Base-by-base conservation (phyloP, 83 land plant species). In the Diphasiastrum complanatum region DNA sequence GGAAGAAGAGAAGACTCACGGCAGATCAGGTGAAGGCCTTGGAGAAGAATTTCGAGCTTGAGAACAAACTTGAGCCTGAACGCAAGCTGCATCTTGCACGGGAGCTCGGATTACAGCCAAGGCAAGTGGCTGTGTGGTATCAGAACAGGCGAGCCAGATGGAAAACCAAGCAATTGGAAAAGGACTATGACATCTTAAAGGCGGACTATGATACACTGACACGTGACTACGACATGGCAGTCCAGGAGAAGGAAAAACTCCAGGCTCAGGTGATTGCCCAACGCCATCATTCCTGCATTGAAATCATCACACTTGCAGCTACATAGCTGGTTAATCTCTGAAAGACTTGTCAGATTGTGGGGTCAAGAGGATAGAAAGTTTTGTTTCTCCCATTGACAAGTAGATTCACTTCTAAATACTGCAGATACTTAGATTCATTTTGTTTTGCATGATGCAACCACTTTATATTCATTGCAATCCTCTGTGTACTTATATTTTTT, bases 71-170 rank as follows among this genome's bases (percentile, higher is more conserved):
- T 14, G 45, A 41, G 45, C 45, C 45, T 14, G 45, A 41, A 18
- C 12, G 45, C n/a, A 41, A 41, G 45, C 45, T 41, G 12, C 45
- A 41, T 14, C 45, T 41, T 14, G 45, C 45, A 0, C 12, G 18
- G 45, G 45, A 41, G 18, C 45, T 41, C n/a, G 45, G 45, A 0
- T 18, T 41, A 18, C 45, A 41, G 45, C 45, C 45, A 41, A 41
- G 45, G 18, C 45, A 41, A 41, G 45, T 41, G 45, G 45, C 45
- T 41, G 45, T 41, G 45, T 41, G 45, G 45, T 41, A 14, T 18
- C 45, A 41, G 18, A 41, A 41, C 45, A 41, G 45, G 45, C 12
- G 45, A 41, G 45, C 45, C 12, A 41, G 45, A 41, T 41, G 45
- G 45, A 41, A 41, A 18, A 41, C 45, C 45, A 41, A 41, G 18